A percentile compares a stretch with the other conserved stretches of the same genome.
Conservation (phyloP, 2,329 filamentous ascomycete species). For the Paraphaeosphaeria minitans region DNA sequence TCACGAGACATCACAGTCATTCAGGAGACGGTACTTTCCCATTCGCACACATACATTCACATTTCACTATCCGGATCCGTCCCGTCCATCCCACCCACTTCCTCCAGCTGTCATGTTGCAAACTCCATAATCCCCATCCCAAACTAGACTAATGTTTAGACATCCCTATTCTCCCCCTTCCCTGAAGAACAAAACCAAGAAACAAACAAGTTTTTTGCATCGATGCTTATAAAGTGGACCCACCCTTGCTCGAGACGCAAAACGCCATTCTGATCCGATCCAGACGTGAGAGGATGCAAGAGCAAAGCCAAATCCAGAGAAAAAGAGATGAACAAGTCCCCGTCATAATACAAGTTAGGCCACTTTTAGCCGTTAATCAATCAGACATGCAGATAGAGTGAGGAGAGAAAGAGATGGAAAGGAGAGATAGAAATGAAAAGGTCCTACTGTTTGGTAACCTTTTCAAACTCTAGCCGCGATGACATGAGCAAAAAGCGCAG, state of each 20-base stretch:
- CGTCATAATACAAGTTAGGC: slow-evolving; percentile 40
- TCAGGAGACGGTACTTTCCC: neutral
- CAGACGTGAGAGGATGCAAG: slow-evolving; percentile 40
- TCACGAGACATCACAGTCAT: neutral
- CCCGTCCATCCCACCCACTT: neutral
- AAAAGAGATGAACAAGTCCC: slow-evolving; percentile 24
- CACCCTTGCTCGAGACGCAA: slow-evolving; percentile 11
- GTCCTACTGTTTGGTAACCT: slow-evolving; percentile 33
- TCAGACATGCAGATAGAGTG: slow-evolving; percentile 14
- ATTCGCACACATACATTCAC: slow-evolving; percentile 4
- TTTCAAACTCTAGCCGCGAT: slow-evolving; percentile 10
- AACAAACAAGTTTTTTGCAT: slow-evolving; percentile 11
- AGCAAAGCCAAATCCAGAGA: slow-evolving; percentile 27
- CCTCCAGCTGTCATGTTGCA: neutral
- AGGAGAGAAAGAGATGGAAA: slow-evolving; percentile 8
- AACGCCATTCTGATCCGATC: slow-evolving; percentile 11
- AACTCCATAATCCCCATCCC: slow-evolving; percentile 8
- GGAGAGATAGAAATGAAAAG: slow-evolving; percentile 21
- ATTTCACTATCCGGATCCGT: neutral
- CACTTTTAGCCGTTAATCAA: slow-evolving; percentile 34
- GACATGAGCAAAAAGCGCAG: slow-evolving; percentile 9
- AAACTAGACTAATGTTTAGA: slow-evolving; percentile 32
- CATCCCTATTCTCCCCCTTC: slow-evolving; percentile 26
- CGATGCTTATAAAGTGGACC: slow-evolving; percentile 10
- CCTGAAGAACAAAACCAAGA: slow-evolving; percentile 16